Base-by-base conservation (phyloP, 2,329 filamentous ascomycete species). In the Scleromitrula shiraiana region DNA sequence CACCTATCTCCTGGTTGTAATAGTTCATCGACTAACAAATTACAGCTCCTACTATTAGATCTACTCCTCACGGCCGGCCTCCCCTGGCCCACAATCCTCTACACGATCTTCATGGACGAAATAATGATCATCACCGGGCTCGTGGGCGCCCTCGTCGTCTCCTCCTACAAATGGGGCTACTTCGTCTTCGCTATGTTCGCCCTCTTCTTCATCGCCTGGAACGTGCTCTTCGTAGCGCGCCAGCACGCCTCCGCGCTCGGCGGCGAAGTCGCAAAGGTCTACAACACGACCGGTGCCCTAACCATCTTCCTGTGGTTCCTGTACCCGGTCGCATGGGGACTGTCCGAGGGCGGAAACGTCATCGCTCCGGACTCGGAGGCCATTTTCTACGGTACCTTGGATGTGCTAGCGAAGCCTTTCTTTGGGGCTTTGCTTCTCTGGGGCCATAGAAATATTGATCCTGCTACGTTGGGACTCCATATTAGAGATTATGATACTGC, bases 91-190 rank as follows among this genome's bases (percentile, higher is more conserved):
- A 82, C 78, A 1, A 77, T 84, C 23, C 59, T 83, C 32, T 78
- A 74, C 59, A 75, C 78, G 2, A 68, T 85, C 7, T 67, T 85
- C 5, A 70, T 83, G 3, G 79, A 83, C 53, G 69, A 76, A 58
- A 69, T 85, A 57, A 83, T 85, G 80, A 75, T 86, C 40, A 67
- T 84, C n/a, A 77, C 75, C 19, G 80, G 79, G 20, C 72, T 85
- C 5, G 71, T 85, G 15, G 82, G 83, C 23, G 80, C 82, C 3
- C 72, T 85, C 1, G 78, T 83, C 3, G 62, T 64, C 14, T 77
- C 74, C 7, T 67, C 66, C 2, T 86, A 85, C 69, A 86, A 85
- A 60, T 85, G 78, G 78, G 80, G 79, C 1, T 86, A 81, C 65
- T 83, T 74, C 62, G 65, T 67, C 8, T 81, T 83, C 48, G 76